phyloP scores from a whole-genome alignment of 768 basidiomycete species.

The Pulveroboletus sp. region DNA sequence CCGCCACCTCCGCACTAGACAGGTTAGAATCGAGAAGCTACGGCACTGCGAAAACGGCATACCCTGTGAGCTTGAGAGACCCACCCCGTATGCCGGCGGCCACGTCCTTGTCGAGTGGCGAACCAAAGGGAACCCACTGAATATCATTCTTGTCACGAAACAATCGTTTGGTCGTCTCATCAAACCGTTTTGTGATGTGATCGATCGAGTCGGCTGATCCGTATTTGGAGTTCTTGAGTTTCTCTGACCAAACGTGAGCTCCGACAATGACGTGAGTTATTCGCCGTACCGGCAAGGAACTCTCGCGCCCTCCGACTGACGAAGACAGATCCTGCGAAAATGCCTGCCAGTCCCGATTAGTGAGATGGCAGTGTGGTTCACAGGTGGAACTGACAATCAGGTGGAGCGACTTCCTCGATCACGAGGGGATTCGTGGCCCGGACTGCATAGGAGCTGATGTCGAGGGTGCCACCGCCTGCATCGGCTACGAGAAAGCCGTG shows the following conservation, averaged over 20 bases:
- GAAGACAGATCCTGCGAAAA: conserved; percentile 81
- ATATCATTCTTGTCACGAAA: conserved; percentile 65
- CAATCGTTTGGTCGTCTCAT: conserved; percentile 77
- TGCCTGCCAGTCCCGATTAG: conserved; percentile 40
- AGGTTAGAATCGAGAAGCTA: conserved; percentile 1
- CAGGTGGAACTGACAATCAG: conserved; percentile 55
- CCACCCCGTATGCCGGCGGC: conserved; percentile 69
- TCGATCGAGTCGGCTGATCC: conserved; percentile 68
- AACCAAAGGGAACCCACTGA: conserved; percentile 74
- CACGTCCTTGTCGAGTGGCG: conserved; percentile 70
- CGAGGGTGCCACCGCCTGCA: conserved; percentile 77
- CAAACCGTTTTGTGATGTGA: conserved; percentile 76
- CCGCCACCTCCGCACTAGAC: conserved; percentile 50
- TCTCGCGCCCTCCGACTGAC: conserved; percentile 71
- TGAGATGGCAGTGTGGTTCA: background rate
- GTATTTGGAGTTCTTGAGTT: conserved; percentile 69
- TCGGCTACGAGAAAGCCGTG: conserved; percentile 79
- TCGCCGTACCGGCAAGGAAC: conserved; percentile 58
- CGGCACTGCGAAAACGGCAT: conserved; percentile 24
- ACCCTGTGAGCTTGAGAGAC: conserved; percentile 70
- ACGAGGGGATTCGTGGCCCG: conserved; percentile 64
- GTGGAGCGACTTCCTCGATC: conserved; percentile 80
- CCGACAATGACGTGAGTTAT: background rate
- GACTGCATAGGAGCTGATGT: conserved; percentile 78
- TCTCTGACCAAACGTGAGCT: conserved; percentile 42